Conservation (phyloP, 495 filamentous ascomycete species). For the Articulospora tetracladia region DNA sequence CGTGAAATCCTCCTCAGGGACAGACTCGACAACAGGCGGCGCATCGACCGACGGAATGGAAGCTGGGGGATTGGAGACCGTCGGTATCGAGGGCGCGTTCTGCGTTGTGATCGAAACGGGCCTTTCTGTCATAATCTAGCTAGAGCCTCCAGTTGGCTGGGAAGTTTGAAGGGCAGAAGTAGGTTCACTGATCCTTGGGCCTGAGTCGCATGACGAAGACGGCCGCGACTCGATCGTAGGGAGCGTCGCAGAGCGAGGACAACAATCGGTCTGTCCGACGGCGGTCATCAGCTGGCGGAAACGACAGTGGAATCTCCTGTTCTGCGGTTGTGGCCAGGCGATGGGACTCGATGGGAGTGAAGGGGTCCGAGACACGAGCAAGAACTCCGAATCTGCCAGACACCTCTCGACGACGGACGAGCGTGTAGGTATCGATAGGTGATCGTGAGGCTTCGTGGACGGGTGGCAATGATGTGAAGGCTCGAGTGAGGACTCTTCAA, state of each 20-base stretch:
- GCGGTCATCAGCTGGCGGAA: conserved; percentile 24
- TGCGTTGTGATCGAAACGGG: conserved; percentile 57
- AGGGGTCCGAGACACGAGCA: not conserved
- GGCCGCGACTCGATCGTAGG: conserved; percentile 27
- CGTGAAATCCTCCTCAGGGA: conserved; percentile 86
- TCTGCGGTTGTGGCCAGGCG: conserved; percentile 1
- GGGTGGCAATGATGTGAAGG: not conserved
- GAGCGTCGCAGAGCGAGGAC: conserved; percentile 25
- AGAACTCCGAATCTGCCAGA: not conserved
- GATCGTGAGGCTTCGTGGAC: not conserved
- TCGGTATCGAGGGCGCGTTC: conserved; percentile 46
- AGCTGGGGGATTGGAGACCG: conserved; percentile 44
- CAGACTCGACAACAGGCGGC: conserved; percentile 46
- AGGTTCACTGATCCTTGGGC: conserved; percentile 43
- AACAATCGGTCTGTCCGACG: conserved; percentile 15
- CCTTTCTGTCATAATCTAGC: conserved; percentile 95
- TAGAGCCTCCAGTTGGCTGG: conserved; percentile 55
- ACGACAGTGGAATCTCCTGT: conserved; percentile 3
- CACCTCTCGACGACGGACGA: not conserved
- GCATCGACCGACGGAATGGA: conserved; percentile 54
- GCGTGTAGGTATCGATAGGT: not conserved
- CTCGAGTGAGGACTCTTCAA: not conserved
- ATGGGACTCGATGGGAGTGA: conserved; percentile 9
- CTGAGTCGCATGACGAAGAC: conserved; percentile 56
- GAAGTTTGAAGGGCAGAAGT: conserved; percentile 37